These are phyloP conservation scores for Aspergillus pseudotamarii DNA, from an alignment of 2,329 filamentous ascomycete species.

Conservation along the genomic window DNA sequence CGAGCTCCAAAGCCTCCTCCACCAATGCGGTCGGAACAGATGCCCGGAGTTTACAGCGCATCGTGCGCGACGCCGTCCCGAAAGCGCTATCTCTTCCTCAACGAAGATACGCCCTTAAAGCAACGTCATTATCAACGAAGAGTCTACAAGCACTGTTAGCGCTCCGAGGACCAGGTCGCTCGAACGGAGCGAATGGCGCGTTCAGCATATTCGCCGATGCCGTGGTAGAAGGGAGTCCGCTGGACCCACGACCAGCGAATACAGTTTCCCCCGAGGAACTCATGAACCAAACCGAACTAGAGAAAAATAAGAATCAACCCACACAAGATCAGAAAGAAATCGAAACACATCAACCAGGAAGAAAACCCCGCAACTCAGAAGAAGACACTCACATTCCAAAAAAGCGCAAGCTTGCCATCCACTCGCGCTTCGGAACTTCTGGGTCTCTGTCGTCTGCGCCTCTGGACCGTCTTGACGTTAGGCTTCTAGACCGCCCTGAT, in stretches of 20 bases:
- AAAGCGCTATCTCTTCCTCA: constrained; percentile 78
- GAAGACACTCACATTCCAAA: constrained; percentile 49
- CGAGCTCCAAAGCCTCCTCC: constrained; percentile 38
- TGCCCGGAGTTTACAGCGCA: constrained; percentile 56
- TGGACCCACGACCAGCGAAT: constrained; percentile 49
- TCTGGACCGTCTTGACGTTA: constrained; percentile 53
- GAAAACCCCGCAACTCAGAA: constrained; percentile 8
- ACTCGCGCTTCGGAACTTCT: constrained; percentile 70
- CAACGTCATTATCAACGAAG: constrained; percentile 69
- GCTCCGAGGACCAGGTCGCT: constrained; percentile 68
- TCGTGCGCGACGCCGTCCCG: constrained; percentile 78
- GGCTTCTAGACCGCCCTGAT: constrained; percentile 48
- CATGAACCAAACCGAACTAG: constrained; percentile 16
- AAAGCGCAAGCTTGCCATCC: constrained; percentile 62
- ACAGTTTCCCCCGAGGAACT: constrained; percentile 37
- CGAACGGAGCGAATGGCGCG: constrained; percentile 72
- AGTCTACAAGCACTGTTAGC: constrained; percentile 72
- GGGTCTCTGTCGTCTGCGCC: constrained; percentile 41
- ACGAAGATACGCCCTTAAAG: constrained; percentile 69
- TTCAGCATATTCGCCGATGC: constrained; percentile 79
- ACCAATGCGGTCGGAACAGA: constrained; percentile 3
- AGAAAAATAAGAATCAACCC: constrained; percentile 19
- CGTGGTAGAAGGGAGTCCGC: constrained; percentile 52
- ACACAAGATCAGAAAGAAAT: constrained; percentile 21
- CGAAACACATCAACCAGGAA: background rate